Conservation (phyloP, 495 filamentous ascomycete species). For the Lasiosphaeria ovina region DNA sequence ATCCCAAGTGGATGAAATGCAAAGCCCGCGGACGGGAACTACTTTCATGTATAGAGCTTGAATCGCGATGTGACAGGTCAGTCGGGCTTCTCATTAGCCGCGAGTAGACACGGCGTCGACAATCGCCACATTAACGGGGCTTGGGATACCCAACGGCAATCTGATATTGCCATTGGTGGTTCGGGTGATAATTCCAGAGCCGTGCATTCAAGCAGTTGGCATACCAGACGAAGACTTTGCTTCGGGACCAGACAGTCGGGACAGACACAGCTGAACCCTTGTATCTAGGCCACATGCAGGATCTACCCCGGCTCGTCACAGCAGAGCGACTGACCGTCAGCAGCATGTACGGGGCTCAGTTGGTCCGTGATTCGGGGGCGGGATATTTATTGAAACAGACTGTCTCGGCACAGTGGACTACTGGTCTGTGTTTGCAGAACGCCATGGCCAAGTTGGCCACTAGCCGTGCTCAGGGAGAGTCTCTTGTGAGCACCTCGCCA, state of each 20-base stretch:
- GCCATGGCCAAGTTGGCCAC: neutral
- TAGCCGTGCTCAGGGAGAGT: neutral
- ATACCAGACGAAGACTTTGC: neutral
- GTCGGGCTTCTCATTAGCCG: neutral
- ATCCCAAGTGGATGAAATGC: neutral
- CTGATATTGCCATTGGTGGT: conserved; percentile 1
- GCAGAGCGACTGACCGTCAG: neutral
- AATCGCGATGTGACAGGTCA: neutral
- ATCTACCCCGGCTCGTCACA: neutral
- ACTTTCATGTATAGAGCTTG: neutral
- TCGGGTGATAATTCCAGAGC: neutral
- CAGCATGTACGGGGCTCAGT: neutral
- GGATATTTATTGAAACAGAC: neutral
- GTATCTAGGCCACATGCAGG: conserved; percentile 3
- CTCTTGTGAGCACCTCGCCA: conserved; percentile 9
- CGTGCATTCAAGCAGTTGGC: conserved; percentile 7
- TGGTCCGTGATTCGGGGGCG: neutral
- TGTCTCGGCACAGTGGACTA: neutral
- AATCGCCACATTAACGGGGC: neutral
- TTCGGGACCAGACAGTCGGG: conserved; percentile 7
- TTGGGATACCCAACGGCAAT: neutral
- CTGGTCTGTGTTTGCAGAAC: conserved; percentile 2
- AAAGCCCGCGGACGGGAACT: neutral
- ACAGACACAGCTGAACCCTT: conserved; percentile 9
- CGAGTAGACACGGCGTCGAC: conserved; percentile 2